These are phyloP conservation scores for Saccharomyces pastorianus DNA, from an alignment of 1,139 yeast genomes.

Conservation along the genomic window DNA sequence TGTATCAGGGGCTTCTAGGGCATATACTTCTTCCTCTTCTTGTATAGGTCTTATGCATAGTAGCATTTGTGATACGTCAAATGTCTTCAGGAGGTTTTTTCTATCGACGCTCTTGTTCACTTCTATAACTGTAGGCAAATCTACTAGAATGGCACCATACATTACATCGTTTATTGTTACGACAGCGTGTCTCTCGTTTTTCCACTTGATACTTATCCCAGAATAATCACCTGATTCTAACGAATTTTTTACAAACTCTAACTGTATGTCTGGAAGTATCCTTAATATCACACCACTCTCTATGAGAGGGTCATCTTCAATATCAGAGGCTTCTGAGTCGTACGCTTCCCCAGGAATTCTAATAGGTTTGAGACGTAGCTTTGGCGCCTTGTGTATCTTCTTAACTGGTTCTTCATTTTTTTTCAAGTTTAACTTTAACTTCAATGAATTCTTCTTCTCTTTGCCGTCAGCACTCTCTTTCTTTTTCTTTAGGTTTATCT, in stretches of 20 bases:
- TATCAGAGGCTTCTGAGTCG: slow-evolving; percentile 93
- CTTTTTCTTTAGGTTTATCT: slow-evolving; percentile 29
- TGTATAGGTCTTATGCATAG: slow-evolving; percentile 61
- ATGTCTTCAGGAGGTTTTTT: slow-evolving; percentile 78
- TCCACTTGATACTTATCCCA: slow-evolving; percentile 70
- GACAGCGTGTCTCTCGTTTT: slow-evolving; percentile 65
- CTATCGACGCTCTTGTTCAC: slow-evolving; percentile 83
- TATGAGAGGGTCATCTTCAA: slow-evolving; percentile 87
- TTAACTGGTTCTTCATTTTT: slow-evolving; percentile 20
- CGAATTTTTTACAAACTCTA: slow-evolving; percentile 69
- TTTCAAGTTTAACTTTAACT: slow-evolving; percentile 29
- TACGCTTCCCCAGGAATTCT: slow-evolving; percentile 91
- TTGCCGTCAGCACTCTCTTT: slow-evolving; percentile 9
- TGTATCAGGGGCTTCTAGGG: slow-evolving; percentile 23
- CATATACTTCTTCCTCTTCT: slow-evolving; percentile 43
- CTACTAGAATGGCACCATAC: slow-evolving; percentile 82
- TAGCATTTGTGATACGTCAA: slow-evolving; percentile 81
- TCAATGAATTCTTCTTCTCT: slow-evolving; percentile 12
- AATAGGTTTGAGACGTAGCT: slow-evolving; percentile 73
- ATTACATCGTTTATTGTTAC: slow-evolving; percentile 43
- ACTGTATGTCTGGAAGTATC: slow-evolving; percentile 57
- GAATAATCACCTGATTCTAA: slow-evolving; percentile 75
- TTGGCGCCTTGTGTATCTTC: slow-evolving; percentile 39
- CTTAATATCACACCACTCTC: slow-evolving; percentile 82
- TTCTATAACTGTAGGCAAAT: slow-evolving; percentile 83